Base-by-base conservation (phyloP, 2,329 filamentous ascomycete genomes). In the Xylariaceae sp. region DNA sequence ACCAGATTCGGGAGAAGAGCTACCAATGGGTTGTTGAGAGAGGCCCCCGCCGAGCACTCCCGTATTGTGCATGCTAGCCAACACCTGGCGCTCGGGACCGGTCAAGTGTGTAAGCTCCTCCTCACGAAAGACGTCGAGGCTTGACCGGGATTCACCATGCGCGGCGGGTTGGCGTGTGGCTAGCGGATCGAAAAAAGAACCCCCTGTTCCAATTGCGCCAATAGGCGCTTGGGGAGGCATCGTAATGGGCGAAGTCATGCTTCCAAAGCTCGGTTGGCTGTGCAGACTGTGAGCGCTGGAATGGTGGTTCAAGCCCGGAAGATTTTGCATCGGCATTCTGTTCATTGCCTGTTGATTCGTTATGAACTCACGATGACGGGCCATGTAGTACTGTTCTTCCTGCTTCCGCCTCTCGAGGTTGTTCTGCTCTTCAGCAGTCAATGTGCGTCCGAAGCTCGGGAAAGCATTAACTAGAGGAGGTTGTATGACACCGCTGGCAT, bases 361-460 rank as follows among this genome's bases (percentile, higher is more conserved):
- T 50, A 97, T 81, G 61, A 90, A 90, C 68, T 99, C 94, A 61
- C 96, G 90, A 70, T 99, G 94, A 40, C 94, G 87, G 42, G 95
- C 94, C 84, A 97, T 95, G 34, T 96, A 79, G 68, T 94, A 96
- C 69, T 99, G 94, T 66, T 99, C 95, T 71, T 99, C 94, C 69
- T 99, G 94, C 75, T 99, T 99, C 47, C 94, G 82, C 48, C 94
- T 84, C 73, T 99, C 94, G 1, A 99, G 77, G 38, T 96, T 96
- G 72, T 99, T 99, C 69, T 99, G 94, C 71, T 99, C 94, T 65
- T 97, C 93, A 0, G 94, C 94, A 9, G 95, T 99, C 61, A 99
- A 76, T 1, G 95, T 99, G 7, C 94, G 91, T 6, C 94, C 94
- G 68, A 97, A 99, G 67, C 90, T 96, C 0, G 94, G 95, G 70